These are phyloP conservation scores for Ophioceras dolichostomum DNA, from an alignment of 2,329 filamentous ascomycete genomes.

Conservation along the genomic window DNA sequence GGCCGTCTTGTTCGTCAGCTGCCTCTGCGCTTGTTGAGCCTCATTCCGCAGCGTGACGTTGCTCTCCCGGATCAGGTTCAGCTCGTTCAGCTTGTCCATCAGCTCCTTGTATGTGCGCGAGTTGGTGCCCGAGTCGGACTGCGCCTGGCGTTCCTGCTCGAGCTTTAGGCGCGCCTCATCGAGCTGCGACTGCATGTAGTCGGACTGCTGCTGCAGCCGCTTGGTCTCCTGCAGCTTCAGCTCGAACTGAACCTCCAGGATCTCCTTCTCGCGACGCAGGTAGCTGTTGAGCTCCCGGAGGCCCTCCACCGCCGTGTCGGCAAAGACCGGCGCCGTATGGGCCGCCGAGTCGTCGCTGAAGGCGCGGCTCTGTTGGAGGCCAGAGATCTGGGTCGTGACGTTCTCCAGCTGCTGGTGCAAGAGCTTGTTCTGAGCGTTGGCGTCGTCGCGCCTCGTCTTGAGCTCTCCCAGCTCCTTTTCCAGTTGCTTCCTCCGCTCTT, in stretches of 20 bases:
- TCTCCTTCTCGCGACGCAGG: constrained; percentile 90
- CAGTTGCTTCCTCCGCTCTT: constrained; percentile 65
- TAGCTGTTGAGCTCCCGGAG: constrained; percentile 87
- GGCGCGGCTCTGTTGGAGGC: constrained; percentile 64
- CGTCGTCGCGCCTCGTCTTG: constrained; percentile 67
- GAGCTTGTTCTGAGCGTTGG: constrained; percentile 79
- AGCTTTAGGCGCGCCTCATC: constrained; percentile 84
- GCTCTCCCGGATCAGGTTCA: constrained; percentile 93
- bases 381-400: constrained; percentile 66
- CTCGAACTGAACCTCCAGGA: constrained; percentile 92
- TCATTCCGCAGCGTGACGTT: constrained; percentile 85
- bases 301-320: constrained; percentile 55
- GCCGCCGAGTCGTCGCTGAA: constrained; percentile 37
- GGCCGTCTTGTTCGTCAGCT: constrained; percentile 61
- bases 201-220: constrained; percentile 78
- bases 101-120: constrained; percentile 78
- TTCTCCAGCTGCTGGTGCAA: constrained; percentile 82
- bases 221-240: constrained; percentile 80
- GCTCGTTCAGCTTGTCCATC: constrained; percentile 87
- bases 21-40: constrained; percentile 63
- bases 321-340: constrained; percentile 33
- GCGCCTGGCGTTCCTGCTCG: constrained; percentile 71
- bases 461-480: constrained; percentile 76
- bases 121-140: constrained; percentile 60
- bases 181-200: constrained; percentile 75